Evolutionary conservation across 2,329 filamentous ascomycete species (phyloP).

Genomic region (Claviceps purpurea): DNA sequence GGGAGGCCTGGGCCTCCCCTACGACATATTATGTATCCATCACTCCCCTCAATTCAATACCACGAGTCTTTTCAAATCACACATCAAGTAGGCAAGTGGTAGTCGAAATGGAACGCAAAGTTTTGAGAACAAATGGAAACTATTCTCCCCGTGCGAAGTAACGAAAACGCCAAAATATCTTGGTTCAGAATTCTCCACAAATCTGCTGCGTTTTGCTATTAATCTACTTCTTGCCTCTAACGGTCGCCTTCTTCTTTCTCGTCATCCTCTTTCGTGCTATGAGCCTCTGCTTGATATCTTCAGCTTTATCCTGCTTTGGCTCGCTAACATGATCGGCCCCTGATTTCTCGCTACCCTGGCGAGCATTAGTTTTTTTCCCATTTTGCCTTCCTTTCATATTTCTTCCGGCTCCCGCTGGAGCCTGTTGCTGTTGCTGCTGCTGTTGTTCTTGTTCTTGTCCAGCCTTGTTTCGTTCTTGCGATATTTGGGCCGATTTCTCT

Average conservation of each 20-base stretch:
- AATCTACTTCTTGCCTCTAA: slow-evolving; percentile 13
- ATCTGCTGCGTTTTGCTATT: background rate
- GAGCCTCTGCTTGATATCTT: slow-evolving; percentile 51
- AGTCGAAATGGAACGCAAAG: background rate
- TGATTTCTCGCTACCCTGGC: slow-evolving; percentile 15
- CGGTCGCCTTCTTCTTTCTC: slow-evolving; percentile 51
- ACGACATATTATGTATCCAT: background rate
- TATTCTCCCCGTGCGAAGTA: background rate
- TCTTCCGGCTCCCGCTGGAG: background rate
- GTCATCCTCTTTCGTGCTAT: slow-evolving; percentile 75
- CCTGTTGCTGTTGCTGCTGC: background rate
- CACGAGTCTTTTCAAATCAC: background rate
- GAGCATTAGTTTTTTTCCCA: background rate
- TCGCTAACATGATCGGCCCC: slow-evolving; percentile 10
- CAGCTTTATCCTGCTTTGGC: slow-evolving; percentile 22
- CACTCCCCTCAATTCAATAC: background rate
- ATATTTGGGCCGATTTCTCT: slow-evolving; percentile 19
- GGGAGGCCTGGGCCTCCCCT: background rate
- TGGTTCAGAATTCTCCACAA: background rate
- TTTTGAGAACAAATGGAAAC: background rate
- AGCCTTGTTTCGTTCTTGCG: slow-evolving; percentile 21
- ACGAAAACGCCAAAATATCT: background rate
- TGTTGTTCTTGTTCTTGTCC: slow-evolving; percentile 1
- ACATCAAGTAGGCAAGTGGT: background rate
- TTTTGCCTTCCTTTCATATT: background rate